Percentiles rank a stretch among this genome's conserved stretches.
Evolutionary conservation across 176 grass and related monocot genomes (phyloP).

Genomic region (Saccharum spontaneum): DNA sequence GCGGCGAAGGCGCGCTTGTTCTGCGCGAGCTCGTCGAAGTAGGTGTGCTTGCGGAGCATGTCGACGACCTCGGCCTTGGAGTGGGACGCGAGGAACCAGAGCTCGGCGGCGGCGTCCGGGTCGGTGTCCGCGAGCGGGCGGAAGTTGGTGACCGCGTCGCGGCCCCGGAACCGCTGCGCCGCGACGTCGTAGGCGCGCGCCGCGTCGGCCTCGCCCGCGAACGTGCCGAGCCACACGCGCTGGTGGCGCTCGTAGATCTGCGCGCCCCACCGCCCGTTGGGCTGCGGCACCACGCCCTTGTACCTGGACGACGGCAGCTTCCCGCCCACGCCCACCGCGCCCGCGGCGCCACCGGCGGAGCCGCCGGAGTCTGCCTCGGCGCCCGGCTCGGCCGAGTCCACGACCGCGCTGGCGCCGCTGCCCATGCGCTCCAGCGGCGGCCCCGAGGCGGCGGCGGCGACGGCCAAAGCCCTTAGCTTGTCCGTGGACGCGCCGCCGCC

Average conservation of each 20-base stretch:
- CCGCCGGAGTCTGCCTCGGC: conserved; percentile 43
- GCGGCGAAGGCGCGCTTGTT: conserved; percentile 34
- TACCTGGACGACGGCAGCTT: conserved; percentile 70
- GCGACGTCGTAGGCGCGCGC: conserved; percentile 90
- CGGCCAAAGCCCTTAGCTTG: conserved; percentile 43
- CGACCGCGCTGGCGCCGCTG: conserved; percentile 52
- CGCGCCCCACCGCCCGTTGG: conserved; percentile 90
- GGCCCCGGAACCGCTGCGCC: conserved; percentile 89
- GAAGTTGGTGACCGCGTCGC: conserved; percentile 95
- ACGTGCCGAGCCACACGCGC: conserved; percentile 97
- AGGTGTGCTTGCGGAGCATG: conserved; percentile 99
- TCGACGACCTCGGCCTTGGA: conserved; percentile 94
- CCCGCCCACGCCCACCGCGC: neutral
- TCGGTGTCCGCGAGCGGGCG: conserved; percentile 57
- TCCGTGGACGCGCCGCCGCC: conserved; percentile 30
- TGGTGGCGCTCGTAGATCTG: conserved; percentile 98
- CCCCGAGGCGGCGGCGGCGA: neutral
- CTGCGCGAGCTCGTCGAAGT: conserved; percentile 83
- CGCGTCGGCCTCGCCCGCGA: conserved; percentile 60
- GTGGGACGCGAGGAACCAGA: conserved; percentile 64
- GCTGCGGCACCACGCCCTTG: conserved; percentile 95
- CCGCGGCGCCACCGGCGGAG: neutral
- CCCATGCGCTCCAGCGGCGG: conserved; percentile 41
- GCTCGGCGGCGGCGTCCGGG: conserved; percentile 42
- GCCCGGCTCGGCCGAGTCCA: conserved; percentile 50